These are phyloP conservation scores for Cercophora samala DNA, from an alignment of 495 filamentous ascomycete species.

Conservation along the genomic window DNA sequence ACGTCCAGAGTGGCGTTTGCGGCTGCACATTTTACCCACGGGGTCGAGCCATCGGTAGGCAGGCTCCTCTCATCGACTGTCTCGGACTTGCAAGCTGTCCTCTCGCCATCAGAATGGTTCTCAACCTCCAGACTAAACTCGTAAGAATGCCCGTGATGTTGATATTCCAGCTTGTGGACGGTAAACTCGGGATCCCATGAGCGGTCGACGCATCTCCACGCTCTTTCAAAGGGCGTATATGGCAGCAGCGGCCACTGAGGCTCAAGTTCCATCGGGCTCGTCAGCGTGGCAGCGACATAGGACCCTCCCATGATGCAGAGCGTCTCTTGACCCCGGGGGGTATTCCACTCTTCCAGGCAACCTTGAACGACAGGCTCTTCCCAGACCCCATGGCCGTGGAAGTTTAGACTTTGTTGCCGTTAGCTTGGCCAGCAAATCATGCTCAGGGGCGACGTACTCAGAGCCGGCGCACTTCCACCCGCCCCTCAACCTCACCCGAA, in stretches of 20 bases:
- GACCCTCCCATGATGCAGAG: conserved; percentile 28
- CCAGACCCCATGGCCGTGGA: conserved; percentile 21
- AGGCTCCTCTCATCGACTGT: conserved; percentile 13
- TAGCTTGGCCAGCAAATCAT: neutral
- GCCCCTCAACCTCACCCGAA: conserved; percentile 19
- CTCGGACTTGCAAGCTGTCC: conserved; percentile 9
- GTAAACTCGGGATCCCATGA: conserved; percentile 24
- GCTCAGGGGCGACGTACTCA: neutral
- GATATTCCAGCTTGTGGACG: conserved; percentile 19
- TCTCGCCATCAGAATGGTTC: conserved; percentile 20
- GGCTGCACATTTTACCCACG: conserved; percentile 19
- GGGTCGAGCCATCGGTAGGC: conserved; percentile 8
- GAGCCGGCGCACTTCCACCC: conserved; percentile 20
- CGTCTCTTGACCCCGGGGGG: conserved; percentile 20
- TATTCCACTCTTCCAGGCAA: conserved; percentile 23
- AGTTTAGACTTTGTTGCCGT: conserved; percentile 13
- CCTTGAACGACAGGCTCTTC: conserved; percentile 23
- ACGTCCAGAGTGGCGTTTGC: conserved; percentile 11
- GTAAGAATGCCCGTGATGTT: conserved; percentile 13
- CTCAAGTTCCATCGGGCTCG: conserved; percentile 20
- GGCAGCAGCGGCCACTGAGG: conserved; percentile 26
- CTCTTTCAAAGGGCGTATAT: conserved; percentile 19
- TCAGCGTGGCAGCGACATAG: conserved; percentile 22
- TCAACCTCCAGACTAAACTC: conserved; percentile 19
- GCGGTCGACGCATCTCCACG: conserved; percentile 20